These are phyloP conservation scores for Candida lessepsii DNA, from an alignment of 805 yeast species.

Conservation along the genomic window DNA sequence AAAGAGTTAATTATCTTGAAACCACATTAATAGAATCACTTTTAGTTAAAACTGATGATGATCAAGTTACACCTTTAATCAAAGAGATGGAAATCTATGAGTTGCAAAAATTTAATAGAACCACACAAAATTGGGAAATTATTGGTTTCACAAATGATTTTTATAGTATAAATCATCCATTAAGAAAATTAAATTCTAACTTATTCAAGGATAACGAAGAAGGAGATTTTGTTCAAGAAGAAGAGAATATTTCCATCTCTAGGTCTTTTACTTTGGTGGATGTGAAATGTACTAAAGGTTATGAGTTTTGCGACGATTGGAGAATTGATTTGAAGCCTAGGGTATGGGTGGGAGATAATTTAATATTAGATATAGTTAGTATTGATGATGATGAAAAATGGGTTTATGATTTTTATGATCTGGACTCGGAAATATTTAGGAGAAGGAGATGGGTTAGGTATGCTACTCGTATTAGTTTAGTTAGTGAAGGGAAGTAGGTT, in stretches of 20 bases:
- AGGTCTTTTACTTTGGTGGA: conserved; percentile 20
- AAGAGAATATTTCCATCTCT: conserved; percentile 15
- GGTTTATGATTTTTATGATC: conserved; percentile 65
- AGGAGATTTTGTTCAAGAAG: conserved; percentile 17
- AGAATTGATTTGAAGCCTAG: conserved; percentile 60
- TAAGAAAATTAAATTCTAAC: conserved; percentile 17
- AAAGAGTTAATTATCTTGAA: conserved; percentile 52
- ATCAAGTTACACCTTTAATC: conserved; percentile 15
- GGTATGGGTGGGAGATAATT: conserved; percentile 58
- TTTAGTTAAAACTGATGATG: conserved; percentile 13
- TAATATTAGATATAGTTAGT: conserved; percentile 50
- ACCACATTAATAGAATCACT: conserved; percentile 21
- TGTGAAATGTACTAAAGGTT: conserved; percentile 57
- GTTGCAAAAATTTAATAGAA: conserved; percentile 52
- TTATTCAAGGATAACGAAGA: conserved; percentile 17
- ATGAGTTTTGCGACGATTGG: conserved; percentile 64
- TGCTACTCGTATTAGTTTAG: too few species aligned
- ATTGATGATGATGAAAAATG: conserved; percentile 78
- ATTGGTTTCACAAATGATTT: conserved; percentile 57
- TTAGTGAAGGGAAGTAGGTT: too few species aligned
- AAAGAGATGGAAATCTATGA: conserved; percentile 66
- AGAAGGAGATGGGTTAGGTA: conserved; percentile 67
- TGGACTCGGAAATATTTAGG: conserved; percentile 41
- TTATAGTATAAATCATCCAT: conserved; percentile 46
- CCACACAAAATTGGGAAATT: conserved; percentile 59